Conservation (phyloP, 176 grass and related monocot species). For the Typha latifolia region DNA sequence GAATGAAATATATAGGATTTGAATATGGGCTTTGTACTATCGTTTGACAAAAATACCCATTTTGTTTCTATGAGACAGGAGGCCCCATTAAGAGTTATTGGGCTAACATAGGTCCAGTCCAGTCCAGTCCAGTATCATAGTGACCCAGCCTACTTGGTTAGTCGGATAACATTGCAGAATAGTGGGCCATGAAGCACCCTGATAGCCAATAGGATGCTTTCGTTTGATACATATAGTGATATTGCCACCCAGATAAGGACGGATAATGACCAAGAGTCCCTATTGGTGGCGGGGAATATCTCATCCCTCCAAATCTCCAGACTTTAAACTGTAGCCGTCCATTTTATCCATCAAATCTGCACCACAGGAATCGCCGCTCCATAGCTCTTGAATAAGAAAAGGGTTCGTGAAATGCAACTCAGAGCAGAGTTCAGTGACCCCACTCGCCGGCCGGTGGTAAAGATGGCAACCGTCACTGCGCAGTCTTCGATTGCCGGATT, state of each 20-base stretch:
- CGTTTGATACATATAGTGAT: slow-evolving; percentile 33
- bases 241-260: slow-evolving; percentile 44
- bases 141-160: too few species aligned
- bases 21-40: too few species aligned
- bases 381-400: slow-evolving; percentile 41
- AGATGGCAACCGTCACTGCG: slow-evolving; percentile 53
- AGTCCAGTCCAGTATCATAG: too few species aligned
- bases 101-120: too few species aligned
- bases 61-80: too few species aligned
- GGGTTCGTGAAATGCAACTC: slow-evolving; percentile 1
- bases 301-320: slow-evolving; percentile 21
- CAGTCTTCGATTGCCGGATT: slow-evolving; percentile 39
- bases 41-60: too few species aligned
- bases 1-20: too few species aligned
- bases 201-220: slow-evolving; percentile 28
- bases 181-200: too few species aligned
- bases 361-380: slow-evolving; percentile 16
- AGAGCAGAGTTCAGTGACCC: not conserved
- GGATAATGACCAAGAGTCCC: slow-evolving; percentile 25
- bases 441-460: not conserved
- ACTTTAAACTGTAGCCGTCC: slow-evolving; percentile 7
- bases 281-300: not conserved
- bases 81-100: too few species aligned
- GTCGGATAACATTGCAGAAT: too few species aligned
- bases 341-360: not conserved